Percentiles rank a stretch among this genome's conserved stretches.
phyloP scores from a whole-genome alignment of 2,329 filamentous ascomycete genomes.

The Thermothelomyces thermophilus region DNA sequence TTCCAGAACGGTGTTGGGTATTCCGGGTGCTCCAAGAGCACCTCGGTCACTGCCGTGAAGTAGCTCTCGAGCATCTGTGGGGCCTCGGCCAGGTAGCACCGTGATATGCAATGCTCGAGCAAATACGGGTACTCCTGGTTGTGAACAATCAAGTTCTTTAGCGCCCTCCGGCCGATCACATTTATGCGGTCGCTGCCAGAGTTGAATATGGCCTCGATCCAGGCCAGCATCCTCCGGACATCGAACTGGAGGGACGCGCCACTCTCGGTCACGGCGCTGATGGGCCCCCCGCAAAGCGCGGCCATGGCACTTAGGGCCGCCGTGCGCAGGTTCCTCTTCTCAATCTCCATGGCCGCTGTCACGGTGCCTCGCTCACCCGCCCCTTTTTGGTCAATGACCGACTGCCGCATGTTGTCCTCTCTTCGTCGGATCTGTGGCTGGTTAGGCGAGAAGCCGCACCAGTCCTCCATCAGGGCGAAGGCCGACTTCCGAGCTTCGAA shows the following conservation, averaged over 20 bases:
- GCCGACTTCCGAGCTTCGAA: slow-evolving; percentile 94
- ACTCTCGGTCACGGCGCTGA: slow-evolving; percentile 82
- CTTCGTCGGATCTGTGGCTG: slow-evolving; percentile 72
- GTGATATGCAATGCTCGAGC: slow-evolving; percentile 81
- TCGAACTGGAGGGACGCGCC: slow-evolving; percentile 87
- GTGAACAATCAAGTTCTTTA: slow-evolving; percentile 84
- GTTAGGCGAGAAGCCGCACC: slow-evolving; percentile 96
- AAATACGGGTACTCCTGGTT: slow-evolving; percentile 83
- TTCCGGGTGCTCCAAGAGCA: slow-evolving; percentile 75
- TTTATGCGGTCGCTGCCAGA: slow-evolving; percentile 89
- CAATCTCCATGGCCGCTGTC: slow-evolving; percentile 90
- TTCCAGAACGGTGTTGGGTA: slow-evolving; percentile 88
- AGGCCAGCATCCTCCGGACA: slow-evolving; percentile 82
- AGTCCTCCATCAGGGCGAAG: slow-evolving; percentile 96
- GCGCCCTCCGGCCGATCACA: slow-evolving; percentile 75
- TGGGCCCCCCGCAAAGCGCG: slow-evolving; percentile 76
- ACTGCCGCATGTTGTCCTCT: slow-evolving; percentile 82
- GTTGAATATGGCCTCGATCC: slow-evolving; percentile 93
- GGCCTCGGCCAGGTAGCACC: slow-evolving; percentile 77
- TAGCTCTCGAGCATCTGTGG: slow-evolving; percentile 89
- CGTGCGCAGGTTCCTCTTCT: slow-evolving; percentile 85
- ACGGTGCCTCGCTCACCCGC: slow-evolving; percentile 68
- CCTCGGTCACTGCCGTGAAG: slow-evolving; percentile 84
- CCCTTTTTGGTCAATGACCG: slow-evolving; percentile 72
- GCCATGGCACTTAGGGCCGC: slow-evolving; percentile 95